These are phyloP conservation scores for Rhinocladiella mackenziei DNA, from an alignment of 2,329 filamentous ascomycete species.

Conservation along the genomic window DNA sequence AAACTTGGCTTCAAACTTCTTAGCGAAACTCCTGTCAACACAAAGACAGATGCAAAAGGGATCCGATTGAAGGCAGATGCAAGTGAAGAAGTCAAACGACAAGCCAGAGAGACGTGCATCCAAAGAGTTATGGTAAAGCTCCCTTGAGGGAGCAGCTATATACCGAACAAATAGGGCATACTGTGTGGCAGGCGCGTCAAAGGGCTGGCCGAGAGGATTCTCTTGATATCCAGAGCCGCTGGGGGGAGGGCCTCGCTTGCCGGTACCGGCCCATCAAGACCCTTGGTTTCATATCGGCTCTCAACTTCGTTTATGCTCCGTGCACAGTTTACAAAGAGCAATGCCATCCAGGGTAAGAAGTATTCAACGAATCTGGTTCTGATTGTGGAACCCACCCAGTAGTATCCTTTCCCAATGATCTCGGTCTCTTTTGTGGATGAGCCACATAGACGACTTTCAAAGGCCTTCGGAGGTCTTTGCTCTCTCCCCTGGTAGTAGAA, in stretches of 20 bases:
- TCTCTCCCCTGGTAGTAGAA: slow-evolving; percentile 41
- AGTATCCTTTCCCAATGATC: slow-evolving; percentile 21
- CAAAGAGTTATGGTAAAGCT: slow-evolving; percentile 19
- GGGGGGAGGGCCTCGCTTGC: slow-evolving; percentile 16
- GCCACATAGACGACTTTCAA: slow-evolving; percentile 34
- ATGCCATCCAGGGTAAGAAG: slow-evolving; percentile 48
- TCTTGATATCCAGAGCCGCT: slow-evolving; percentile 35
- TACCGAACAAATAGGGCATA: slow-evolving; percentile 52
- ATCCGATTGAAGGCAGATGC: slow-evolving; percentile 11
- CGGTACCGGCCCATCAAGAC: slow-evolving; percentile 7
- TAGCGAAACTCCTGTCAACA: slow-evolving; percentile 14
- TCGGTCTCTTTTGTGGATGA: slow-evolving; percentile 21
- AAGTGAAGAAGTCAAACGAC: slow-evolving; percentile 8
- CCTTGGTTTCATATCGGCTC: slow-evolving; percentile 35
- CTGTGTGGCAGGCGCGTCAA: slow-evolving; percentile 9
- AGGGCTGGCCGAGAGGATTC: slow-evolving; percentile 3
- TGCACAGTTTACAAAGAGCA: slow-evolving; percentile 34
- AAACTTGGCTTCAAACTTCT: slow-evolving; percentile 17
- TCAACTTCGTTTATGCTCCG: slow-evolving; percentile 38
- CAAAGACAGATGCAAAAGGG: slow-evolving; percentile 15
- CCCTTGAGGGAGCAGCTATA: slow-evolving; percentile 41
- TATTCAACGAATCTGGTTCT: slow-evolving; percentile 46
- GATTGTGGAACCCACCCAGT: slow-evolving; percentile 37
- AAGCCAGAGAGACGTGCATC: slow-evolving; percentile 15
- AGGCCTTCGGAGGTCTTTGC: slow-evolving; percentile 29